Percentiles rank a stretch among this genome's conserved stretches.
These are phyloP conservation scores for Lactarius hengduanensis DNA, from an alignment of 768 basidiomycete genomes.

Conservation along the genomic window DNA sequence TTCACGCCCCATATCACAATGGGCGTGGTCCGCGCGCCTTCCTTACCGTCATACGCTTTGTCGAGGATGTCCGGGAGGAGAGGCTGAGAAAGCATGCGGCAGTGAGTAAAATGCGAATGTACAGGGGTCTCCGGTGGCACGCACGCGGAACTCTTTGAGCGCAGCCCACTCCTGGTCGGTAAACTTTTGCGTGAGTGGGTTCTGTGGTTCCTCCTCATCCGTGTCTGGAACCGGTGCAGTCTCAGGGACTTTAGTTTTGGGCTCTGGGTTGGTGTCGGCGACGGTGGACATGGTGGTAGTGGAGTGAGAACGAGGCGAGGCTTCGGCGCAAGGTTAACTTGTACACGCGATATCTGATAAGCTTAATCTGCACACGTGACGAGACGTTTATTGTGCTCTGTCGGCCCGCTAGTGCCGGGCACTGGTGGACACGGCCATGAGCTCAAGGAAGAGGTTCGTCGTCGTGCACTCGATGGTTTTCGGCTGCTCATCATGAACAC, in stretches of 20 bases:
- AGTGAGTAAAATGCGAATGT: neutral
- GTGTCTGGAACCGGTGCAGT: constrained; percentile 20
- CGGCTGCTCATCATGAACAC: constrained; percentile 29
- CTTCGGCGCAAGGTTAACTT: neutral
- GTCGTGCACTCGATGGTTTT: neutral
- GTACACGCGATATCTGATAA: constrained; percentile 16
- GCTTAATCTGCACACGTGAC: constrained; percentile 3
- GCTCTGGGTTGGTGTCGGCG: constrained; percentile 4
- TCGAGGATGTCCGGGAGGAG: constrained; percentile 54
- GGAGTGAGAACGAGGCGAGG: neutral
- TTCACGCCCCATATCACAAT: constrained; percentile 70
- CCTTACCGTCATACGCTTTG: constrained; percentile 59
- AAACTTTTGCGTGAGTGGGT: constrained; percentile 65
- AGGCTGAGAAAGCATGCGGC: constrained; percentile 21
- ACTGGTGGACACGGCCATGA: constrained; percentile 38
- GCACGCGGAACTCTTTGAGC: constrained; percentile 64
- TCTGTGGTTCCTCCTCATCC: constrained; percentile 70
- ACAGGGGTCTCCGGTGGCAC: constrained; percentile 26
- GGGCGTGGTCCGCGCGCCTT: constrained; percentile 48
- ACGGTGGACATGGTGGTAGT: constrained; percentile 20
- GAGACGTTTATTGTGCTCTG: neutral
- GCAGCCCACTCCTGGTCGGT: constrained; percentile 71
- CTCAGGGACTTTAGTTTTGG: constrained; percentile 21
- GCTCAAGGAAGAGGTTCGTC: constrained; percentile 51
- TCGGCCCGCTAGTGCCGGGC: neutral